Conservation (phyloP, 2,329 filamentous ascomycete genomes). For the Kalmusia sp. region DNA sequence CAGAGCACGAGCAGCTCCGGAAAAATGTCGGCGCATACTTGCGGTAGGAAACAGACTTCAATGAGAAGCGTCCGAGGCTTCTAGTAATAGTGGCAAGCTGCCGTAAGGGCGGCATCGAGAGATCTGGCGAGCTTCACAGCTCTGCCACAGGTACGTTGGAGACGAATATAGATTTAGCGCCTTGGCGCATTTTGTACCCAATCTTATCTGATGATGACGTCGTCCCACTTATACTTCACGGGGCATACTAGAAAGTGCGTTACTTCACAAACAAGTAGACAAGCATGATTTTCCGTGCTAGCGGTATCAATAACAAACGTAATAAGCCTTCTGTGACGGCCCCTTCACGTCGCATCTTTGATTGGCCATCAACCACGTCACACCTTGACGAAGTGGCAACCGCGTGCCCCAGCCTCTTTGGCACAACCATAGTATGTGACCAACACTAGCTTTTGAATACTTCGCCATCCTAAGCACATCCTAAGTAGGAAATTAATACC, state of each 20-base stretch:
- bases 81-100: conserved; percentile 18
- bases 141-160: conserved; percentile 17
- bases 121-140: conserved; percentile 24
- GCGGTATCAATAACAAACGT: background rate
- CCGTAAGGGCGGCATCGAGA: conserved; percentile 11
- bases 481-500: too few relatives aligned
- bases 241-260: too few relatives aligned
- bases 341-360: conserved; percentile 11
- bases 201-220: conserved; percentile 21
- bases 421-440: conserved; percentile 10
- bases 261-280: background rate
- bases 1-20: conserved; percentile 44
- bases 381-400: conserved; percentile 30
- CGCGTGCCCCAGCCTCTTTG: conserved; percentile 25
- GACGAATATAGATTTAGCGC: conserved; percentile 29
- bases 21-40: conserved; percentile 19
- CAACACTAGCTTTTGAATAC: background rate
- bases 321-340: background rate
- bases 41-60: conserved; percentile 2
- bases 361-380: conserved; percentile 40
- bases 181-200: conserved; percentile 24
- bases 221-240: background rate
- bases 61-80: conserved; percentile 10
- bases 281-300: background rate
- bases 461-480: conserved; percentile 3